Conservation (phyloP, 164 flowering plant genomes). For the Houttuynia cordata region DNA sequence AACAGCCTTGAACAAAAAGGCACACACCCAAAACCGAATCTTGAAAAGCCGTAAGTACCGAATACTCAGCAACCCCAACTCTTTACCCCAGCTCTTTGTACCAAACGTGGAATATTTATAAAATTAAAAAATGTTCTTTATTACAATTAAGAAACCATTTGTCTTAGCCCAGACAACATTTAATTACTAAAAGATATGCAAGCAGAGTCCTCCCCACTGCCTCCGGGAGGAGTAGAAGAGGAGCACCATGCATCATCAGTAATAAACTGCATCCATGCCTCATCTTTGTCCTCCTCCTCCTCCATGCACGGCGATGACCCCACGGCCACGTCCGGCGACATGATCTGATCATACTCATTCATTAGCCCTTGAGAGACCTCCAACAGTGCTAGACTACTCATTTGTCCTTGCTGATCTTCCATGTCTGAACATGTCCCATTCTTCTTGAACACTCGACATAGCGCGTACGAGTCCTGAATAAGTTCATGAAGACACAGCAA, state of each 20-base stretch:
- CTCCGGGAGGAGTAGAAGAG: constrained; percentile 16
- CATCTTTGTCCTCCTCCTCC: constrained; percentile 72
- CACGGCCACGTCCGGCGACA: constrained; percentile 55
- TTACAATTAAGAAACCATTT: constrained; percentile 7
- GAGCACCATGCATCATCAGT: constrained; percentile 83
- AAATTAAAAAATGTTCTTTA: constrained; percentile 6
- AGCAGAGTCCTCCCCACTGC: constrained; percentile 23
- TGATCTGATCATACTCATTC: constrained; percentile 42
- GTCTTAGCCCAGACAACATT: not conserved
- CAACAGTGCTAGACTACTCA: constrained; percentile 21
- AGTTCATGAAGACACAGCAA: not conserved
- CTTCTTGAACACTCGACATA: constrained; percentile 89
- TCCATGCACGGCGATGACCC: constrained; percentile 50
- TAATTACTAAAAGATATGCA: constrained; percentile 25
- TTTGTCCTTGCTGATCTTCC: constrained; percentile 50
- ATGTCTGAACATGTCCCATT: constrained; percentile 53
- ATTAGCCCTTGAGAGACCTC: constrained; percentile 25
- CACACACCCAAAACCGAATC: not conserved
- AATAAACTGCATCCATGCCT: constrained; percentile 94
- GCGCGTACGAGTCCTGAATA: constrained; percentile 67
- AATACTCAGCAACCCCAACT: too few species aligned
- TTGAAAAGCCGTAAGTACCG: not conserved
- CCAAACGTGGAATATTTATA: not conserved
- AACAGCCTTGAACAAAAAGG: not conserved
- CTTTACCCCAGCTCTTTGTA: not conserved